phyloP scores from a whole-genome alignment of 805 yeast genomes.

The Ogataea sp. region DNA sequence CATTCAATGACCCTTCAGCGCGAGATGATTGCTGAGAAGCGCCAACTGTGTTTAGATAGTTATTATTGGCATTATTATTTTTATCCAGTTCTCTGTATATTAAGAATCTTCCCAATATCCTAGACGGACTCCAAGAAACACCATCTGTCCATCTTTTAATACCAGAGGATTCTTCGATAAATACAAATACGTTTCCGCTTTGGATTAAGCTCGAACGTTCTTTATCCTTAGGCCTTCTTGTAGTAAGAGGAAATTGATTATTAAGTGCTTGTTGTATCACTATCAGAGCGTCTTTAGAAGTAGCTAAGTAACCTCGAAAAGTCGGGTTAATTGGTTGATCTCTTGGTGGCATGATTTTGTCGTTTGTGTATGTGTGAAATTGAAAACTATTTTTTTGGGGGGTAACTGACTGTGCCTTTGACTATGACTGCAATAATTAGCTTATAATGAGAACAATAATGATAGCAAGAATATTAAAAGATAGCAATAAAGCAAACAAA shows the following conservation, averaged over 20 bases:
- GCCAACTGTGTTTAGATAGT: not conserved
- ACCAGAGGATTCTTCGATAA: constrained; percentile 73
- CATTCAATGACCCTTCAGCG: no score
- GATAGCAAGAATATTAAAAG: no score
- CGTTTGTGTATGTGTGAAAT: no score
- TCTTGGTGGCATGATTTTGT: not conserved
- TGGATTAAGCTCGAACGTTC: constrained; percentile 60
- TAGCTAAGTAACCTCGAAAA: constrained; percentile 66
- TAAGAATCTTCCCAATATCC: constrained; percentile 78
- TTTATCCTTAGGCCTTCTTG: constrained; percentile 74
- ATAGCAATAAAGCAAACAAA: no score
- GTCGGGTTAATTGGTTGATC: constrained; percentile 35
- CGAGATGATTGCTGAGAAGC: not conserved
- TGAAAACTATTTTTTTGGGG: no score
- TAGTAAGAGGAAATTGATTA: constrained; percentile 50
- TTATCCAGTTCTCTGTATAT: constrained; percentile 67
- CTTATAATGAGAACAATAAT: no score
- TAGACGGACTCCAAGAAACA: constrained; percentile 86
- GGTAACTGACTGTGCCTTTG: no score
- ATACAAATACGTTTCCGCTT: constrained; percentile 79
- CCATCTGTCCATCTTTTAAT: constrained; percentile 97
- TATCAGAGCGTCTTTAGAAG: constrained; percentile 76
- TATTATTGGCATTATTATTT: constrained; percentile 24
- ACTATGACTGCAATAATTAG: no score
- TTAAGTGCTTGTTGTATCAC: constrained; percentile 73